A percentile compares a stretch with the other conserved stretches of the same genome.
These are phyloP conservation scores for Chytridium lagenaria DNA, from an alignment of 371 early-diverging fungal species.

Conservation along the genomic window DNA sequence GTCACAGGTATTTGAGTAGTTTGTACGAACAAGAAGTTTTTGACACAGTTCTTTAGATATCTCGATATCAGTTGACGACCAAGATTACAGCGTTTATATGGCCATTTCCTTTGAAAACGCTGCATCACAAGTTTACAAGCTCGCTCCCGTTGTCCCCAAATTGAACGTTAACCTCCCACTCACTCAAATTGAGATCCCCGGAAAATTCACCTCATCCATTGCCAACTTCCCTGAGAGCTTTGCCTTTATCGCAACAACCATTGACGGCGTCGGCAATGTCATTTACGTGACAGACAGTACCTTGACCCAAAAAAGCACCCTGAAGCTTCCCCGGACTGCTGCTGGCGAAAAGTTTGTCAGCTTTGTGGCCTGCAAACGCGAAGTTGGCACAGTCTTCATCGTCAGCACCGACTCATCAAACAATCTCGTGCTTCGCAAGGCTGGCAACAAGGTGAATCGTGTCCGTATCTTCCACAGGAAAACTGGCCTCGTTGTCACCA, in stretches of 20 bases:
- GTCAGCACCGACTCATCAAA: background rate
- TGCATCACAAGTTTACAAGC: background rate
- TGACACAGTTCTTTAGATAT: too few relatives aligned
- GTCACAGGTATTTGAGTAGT: too few relatives aligned
- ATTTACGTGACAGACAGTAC: slow-evolving; percentile 14
- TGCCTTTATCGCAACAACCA: background rate
- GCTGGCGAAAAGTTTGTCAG: slow-evolving; percentile 5
- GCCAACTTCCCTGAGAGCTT: slow-evolving; percentile 4
- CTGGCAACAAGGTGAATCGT: slow-evolving; percentile 1
- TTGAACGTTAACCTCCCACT: slow-evolving; percentile 6
- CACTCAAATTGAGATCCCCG: background rate
- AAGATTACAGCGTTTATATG: slow-evolving; percentile 7
- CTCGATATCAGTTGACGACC: slow-evolving; percentile 9
- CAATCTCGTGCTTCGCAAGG: background rate
- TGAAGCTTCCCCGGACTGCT: background rate
- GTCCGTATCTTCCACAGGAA: slow-evolving; percentile 16
- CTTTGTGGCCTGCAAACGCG: background rate
- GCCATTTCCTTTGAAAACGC: background rate
- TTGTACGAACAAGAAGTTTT: too few relatives aligned
- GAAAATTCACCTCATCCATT: background rate
- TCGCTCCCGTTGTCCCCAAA: slow-evolving; percentile 9
- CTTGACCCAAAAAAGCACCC: background rate
- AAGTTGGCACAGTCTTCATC: slow-evolving; percentile 7
- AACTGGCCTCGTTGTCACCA: slow-evolving; percentile 14
- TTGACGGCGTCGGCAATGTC: background rate